Percentiles rank a stretch among this genome's conserved stretches.
phyloP scores from a whole-genome alignment of 164 flowering plant genomes.

The Aristolochia contorta region DNA sequence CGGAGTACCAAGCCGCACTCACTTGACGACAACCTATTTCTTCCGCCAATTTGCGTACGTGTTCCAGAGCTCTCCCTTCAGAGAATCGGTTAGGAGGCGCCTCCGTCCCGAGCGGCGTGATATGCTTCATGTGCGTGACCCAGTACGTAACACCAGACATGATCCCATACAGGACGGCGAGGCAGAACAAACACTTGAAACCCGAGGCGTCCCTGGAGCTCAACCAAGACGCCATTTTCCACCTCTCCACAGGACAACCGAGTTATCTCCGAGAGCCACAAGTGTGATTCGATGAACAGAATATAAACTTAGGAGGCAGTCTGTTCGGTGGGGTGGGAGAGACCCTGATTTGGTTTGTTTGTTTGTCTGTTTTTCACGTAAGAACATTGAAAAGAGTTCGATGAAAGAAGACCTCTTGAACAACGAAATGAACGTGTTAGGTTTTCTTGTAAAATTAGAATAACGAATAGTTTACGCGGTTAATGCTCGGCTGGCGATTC shows the following conservation, averaged over 20 bases:
- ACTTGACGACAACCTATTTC: constrained; percentile 91
- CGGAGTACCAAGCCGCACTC: constrained; percentile 8
- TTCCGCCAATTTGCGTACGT: constrained; percentile 49
- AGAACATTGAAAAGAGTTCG: no score
- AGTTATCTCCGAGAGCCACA: no score
- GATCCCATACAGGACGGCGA: constrained; percentile 46
- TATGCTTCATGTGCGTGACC: constrained; percentile 53
- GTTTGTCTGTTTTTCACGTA: no score
- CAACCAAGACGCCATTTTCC: constrained; percentile 31
- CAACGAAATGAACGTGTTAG: no score
- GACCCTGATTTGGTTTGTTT: no score
- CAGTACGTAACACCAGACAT: constrained; percentile 51
- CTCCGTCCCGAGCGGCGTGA: constrained; percentile 50
- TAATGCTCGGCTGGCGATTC: no score
- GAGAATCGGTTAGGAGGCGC: constrained; percentile 83
- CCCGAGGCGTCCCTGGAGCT: constrained; percentile 42
- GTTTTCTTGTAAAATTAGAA: no score
- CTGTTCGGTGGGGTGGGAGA: no score
- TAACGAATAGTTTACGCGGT: no score
- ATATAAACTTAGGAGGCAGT: no score
- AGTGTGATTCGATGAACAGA: no score
- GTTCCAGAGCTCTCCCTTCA: constrained; percentile 78
- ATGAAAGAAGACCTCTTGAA: no score
- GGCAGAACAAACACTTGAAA: constrained; percentile 40
- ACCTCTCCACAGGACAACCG: neutral